Evolutionary conservation across 495 filamentous ascomycete genomes (phyloP), one percentile per base, ranked within the genome.

Genomic region (Daldinia loculata): DNA sequence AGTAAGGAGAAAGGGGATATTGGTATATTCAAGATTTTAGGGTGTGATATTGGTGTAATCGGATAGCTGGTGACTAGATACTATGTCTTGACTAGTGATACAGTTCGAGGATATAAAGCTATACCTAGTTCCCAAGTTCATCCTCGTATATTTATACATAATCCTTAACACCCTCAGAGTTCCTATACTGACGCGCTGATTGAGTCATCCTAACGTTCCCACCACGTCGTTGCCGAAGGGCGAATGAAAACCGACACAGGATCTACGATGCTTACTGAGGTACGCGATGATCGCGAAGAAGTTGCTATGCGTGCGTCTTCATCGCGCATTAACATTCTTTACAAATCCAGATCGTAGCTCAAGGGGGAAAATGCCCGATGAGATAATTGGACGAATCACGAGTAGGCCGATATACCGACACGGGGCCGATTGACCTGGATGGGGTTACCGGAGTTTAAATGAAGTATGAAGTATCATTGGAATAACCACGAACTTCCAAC

Each of bases 71-170:
- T 48, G 3, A 24, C 9, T 48, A 48, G 43, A 24, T 22, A 29
- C 2, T 50, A 7, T 59, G 32, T 11, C 29, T 68, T 64, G 45
- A 36, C 24, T 45, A 38, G 27, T 52, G 19, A 39, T 53, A 9
- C 2, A 48, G 19, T 22, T 22, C 17, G 8, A 48, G 32, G 36
- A 3, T 17, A 12, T 39, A n/a, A 34, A 27, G 30, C 1, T 55
- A 14, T 39, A n/a, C n/a, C n/a, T n/a, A 24, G 1, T 8, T 11
- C 12, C 24, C 9, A 8, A 15, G 17, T 11, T 26, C 12, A 11
- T 5, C 30, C 15, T 24, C 32, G n/a, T n/a, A 39, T 63, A 67
- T 71, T 63, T 71, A 71, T 71, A 71, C 32, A 27, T 43, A 19
- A 52, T 38, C 22, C 15, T 63, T 19, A 15, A 29, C 58, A 32